phyloP scores from a whole-genome alignment of 164 flowering plant species.

The Macadamia integrifolia region DNA sequence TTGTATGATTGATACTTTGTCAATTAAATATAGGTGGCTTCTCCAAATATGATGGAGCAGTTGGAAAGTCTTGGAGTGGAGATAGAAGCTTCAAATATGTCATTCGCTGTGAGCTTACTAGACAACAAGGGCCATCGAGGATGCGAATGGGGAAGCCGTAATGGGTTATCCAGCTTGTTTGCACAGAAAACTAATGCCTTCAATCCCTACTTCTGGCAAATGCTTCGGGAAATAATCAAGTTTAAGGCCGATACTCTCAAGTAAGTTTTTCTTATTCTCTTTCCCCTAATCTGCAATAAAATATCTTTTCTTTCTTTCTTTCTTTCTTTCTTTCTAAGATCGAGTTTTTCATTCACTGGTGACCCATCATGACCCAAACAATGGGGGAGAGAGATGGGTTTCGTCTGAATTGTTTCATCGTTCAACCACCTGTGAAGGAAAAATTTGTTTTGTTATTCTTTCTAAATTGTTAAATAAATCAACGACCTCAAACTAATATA shows the following conservation, averaged over 20 bases:
- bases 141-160: slow-evolving; percentile 89
- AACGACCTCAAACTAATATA: too few relatives aligned
- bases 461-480: too few relatives aligned
- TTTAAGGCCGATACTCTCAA: slow-evolving; percentile 67
- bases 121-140: slow-evolving; percentile 48
- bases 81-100: slow-evolving; percentile 87
- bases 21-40: slow-evolving; percentile 56
- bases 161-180: slow-evolving; percentile 70
- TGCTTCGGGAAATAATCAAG: slow-evolving; percentile 68
- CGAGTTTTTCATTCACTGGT: too few relatives aligned
- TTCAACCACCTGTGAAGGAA: too few relatives aligned
- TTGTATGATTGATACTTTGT: background rate
- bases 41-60: slow-evolving; percentile 90
- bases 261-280: slow-evolving; percentile 23
- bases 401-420: too few relatives aligned
- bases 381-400: too few relatives aligned
- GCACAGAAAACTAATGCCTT: slow-evolving; percentile 71
- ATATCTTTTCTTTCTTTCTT: too few relatives aligned
- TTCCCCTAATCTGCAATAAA: too few relatives aligned
- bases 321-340: too few relatives aligned
- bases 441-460: too few relatives aligned
- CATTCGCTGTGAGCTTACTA: slow-evolving; percentile 73
- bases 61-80: slow-evolving; percentile 87
- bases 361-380: too few relatives aligned
- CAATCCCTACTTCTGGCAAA: slow-evolving; percentile 80